These are phyloP conservation scores for Ustilago curta DNA, from an alignment of 1,284 basidiomycete species.

Conservation along the genomic window DNA sequence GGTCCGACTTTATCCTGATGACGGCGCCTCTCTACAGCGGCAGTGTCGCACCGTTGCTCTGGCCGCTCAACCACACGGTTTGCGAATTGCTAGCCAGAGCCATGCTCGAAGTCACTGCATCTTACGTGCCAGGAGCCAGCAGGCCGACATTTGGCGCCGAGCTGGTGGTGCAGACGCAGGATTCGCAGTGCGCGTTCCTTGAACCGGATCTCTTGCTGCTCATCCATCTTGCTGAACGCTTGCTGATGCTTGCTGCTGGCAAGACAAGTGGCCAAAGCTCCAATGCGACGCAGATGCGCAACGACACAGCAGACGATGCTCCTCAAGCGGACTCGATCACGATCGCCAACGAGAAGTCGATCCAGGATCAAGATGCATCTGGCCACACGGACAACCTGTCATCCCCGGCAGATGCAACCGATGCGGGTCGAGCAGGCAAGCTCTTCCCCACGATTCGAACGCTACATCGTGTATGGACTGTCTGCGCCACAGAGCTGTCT, in stretches of 20 bases:
- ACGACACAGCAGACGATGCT: neutral
- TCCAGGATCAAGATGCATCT: constrained; percentile 6
- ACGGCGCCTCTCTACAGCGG: constrained; percentile 85
- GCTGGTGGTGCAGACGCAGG: constrained; percentile 28
- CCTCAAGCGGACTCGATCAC: constrained; percentile 1
- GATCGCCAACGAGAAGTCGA: constrained; percentile 11
- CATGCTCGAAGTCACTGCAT: constrained; percentile 73
- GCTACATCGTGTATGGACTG: constrained; percentile 53
- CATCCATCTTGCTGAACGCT: constrained; percentile 54
- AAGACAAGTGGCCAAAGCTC: neutral
- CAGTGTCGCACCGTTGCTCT: constrained; percentile 77
- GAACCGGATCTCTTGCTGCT: constrained; percentile 55
- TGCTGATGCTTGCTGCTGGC: constrained; percentile 39
- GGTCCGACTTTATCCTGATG: constrained; percentile 95
- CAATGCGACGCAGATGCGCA: neutral
- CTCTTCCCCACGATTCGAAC: constrained; percentile 45
- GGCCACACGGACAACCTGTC: constrained; percentile 57
- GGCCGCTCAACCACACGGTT: constrained; percentile 83
- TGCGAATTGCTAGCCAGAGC: constrained; percentile 79
- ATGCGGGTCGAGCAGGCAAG: constrained; percentile 4
- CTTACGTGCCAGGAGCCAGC: constrained; percentile 60
- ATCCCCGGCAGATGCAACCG: constrained; percentile 14
- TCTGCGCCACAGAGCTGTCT: constrained; percentile 17
- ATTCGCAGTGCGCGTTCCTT: constrained; percentile 32
- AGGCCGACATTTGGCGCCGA: constrained; percentile 48